Conservation (phyloP, 2,329 filamentous ascomycete species). For the Ophiostoma montium region DNA sequence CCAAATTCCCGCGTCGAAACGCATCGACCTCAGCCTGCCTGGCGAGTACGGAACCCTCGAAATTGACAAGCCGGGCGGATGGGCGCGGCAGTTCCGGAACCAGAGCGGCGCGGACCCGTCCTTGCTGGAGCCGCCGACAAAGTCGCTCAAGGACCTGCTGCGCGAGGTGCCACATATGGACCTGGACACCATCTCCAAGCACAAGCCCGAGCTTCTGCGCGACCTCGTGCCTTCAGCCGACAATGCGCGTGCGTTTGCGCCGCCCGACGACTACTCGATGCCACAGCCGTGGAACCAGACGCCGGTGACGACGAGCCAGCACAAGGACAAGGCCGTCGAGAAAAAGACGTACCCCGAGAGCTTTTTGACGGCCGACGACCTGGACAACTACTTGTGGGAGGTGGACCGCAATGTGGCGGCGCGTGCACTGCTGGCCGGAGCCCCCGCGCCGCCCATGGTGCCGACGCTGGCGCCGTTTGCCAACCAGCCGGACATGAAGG, state of each 20-base stretch:
- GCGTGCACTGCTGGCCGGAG: slow-evolving; percentile 23
- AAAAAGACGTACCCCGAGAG: slow-evolving; percentile 34
- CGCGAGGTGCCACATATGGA: slow-evolving; percentile 36
- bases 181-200: slow-evolving; percentile 42
- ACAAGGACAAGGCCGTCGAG: neutral
- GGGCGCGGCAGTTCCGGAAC: slow-evolving; percentile 53
- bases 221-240: slow-evolving; percentile 31
- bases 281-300: neutral
- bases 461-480: slow-evolving; percentile 38
- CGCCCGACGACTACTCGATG: neutral
- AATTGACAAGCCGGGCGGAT: slow-evolving; percentile 51
- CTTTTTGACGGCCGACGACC: slow-evolving; percentile 54
- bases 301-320: slow-evolving; percentile 22
- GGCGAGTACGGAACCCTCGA: slow-evolving; percentile 47
- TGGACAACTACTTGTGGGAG: slow-evolving; percentile 59
- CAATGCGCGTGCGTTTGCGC: slow-evolving; percentile 13
- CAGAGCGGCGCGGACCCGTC: slow-evolving; percentile 76
- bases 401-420: slow-evolving; percentile 39
- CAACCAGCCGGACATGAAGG: slow-evolving; percentile 19
- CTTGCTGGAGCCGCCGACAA: slow-evolving; percentile 39
- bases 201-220: slow-evolving; percentile 42
- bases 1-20: slow-evolving; percentile 60
- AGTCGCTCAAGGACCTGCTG: slow-evolving; percentile 36
- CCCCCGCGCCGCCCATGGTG: slow-evolving; percentile 21
- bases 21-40: slow-evolving; percentile 52